These are phyloP conservation scores for Naganishia albida DNA, from an alignment of 1,284 basidiomycete genomes.

Conservation along the genomic window DNA sequence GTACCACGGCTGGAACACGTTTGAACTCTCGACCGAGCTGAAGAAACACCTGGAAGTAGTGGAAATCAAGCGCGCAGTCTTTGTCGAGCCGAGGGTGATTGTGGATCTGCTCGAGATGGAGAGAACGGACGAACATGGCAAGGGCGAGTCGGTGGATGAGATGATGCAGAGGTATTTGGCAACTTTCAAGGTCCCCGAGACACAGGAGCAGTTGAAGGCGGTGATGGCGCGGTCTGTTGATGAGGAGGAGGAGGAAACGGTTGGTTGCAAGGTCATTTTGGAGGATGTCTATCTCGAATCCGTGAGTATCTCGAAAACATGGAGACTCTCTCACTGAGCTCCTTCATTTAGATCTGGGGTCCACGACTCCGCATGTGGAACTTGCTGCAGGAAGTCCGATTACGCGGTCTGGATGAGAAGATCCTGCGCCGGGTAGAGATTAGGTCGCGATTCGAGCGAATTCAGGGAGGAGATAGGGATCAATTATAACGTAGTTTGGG, in stretches of 20 bases:
- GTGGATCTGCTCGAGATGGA: slow-evolving; percentile 23
- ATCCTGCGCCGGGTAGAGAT: slow-evolving; percentile 16
- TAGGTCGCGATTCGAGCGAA: slow-evolving; percentile 23
- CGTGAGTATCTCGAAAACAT: neutral
- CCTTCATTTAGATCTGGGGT: slow-evolving; percentile 27
- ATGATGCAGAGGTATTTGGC: neutral
- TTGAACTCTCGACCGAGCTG: slow-evolving; percentile 11
- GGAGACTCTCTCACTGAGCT: neutral
- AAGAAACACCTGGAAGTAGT: slow-evolving; percentile 13
- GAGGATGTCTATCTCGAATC: slow-evolving; percentile 32
- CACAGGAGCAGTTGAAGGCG: neutral
- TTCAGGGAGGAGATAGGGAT: slow-evolving; percentile 28
- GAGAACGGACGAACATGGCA: neutral
- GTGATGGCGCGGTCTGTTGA: neutral
- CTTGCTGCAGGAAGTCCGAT: slow-evolving; percentile 15
- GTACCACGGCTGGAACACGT: slow-evolving; percentile 23
- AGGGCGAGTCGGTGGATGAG: slow-evolving; percentile 6
- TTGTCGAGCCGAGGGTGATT: slow-evolving; percentile 27
- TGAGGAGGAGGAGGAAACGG: slow-evolving; percentile 11
- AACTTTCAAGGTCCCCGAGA: neutral
- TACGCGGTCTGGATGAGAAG: slow-evolving; percentile 13
- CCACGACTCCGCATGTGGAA: slow-evolving; percentile 26
- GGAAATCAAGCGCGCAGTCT: slow-evolving; percentile 30
- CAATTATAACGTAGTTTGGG: no score
- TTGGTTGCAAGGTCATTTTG: slow-evolving; percentile 26